A percentile compares a stretch with the other conserved stretches of the same genome.
Evolutionary conservation across 805 yeast species (phyloP).

Genomic region (Wickerhamiella alocasiicola): DNA sequence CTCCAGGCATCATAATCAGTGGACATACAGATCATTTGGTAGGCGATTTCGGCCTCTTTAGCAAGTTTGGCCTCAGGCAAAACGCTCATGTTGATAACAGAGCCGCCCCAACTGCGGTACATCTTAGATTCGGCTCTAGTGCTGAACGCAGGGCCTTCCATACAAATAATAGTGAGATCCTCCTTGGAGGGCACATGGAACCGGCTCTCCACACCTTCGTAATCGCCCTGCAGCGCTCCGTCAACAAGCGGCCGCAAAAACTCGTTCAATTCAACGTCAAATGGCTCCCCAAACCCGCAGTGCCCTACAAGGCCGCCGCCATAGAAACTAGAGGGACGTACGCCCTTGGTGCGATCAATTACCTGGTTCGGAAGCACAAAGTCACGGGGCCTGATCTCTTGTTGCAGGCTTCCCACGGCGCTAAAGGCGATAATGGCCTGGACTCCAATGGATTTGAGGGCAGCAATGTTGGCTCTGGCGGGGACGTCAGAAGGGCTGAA

Average conservation of each 20-base stretch:
- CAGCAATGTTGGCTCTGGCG: slow-evolving; percentile 87
- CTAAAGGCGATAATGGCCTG: slow-evolving; percentile 81
- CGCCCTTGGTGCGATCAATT: slow-evolving; percentile 94
- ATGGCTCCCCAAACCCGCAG: slow-evolving; percentile 95
- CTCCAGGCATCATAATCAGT: slow-evolving; percentile 99
- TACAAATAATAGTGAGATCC: slow-evolving; percentile 79
- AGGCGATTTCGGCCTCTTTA: slow-evolving; percentile 90
- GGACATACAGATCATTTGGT: slow-evolving; percentile 98
- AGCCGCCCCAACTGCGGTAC: slow-evolving; percentile 81
- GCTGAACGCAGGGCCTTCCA: slow-evolving; percentile 98
- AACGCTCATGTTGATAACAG: slow-evolving; percentile 93
- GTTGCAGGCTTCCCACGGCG: slow-evolving; percentile 92
- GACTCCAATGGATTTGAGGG: slow-evolving; percentile 77
- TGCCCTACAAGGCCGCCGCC: slow-evolving; percentile 93
- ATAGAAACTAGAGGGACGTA: slow-evolving; percentile 78
- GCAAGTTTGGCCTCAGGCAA: slow-evolving; percentile 97
- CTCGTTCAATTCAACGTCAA: slow-evolving; percentile 60
- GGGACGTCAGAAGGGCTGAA: slow-evolving; percentile 88
- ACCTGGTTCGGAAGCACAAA: slow-evolving; percentile 94
- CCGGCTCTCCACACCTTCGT: slow-evolving; percentile 40
- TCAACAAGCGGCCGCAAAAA: slow-evolving; percentile 39
- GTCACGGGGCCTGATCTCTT: slow-evolving; percentile 83
- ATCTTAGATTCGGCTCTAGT: slow-evolving; percentile 91
- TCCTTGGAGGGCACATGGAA: slow-evolving; percentile 57
- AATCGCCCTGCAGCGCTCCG: slow-evolving; percentile 18